Conservation (phyloP, 257 asterid genomes). For the Solanum commersonii region DNA sequence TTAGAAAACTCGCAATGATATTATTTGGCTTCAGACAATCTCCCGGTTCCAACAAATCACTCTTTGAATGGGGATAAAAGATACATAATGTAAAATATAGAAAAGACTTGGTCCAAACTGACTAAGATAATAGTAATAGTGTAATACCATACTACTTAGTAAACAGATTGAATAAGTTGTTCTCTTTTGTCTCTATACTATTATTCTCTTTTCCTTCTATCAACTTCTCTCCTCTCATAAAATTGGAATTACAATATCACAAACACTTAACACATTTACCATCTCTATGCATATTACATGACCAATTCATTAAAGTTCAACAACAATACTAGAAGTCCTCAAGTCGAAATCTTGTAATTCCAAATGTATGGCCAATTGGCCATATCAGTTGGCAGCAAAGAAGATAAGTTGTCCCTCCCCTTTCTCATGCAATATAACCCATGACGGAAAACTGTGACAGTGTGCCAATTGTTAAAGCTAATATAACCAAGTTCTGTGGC, state of each 20-base stretch:
- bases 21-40: conserved; percentile 8
- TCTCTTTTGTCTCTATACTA: neutral
- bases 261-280: neutral
- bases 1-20: conserved; percentile 11
- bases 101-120: neutral
- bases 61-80: neutral
- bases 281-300: neutral
- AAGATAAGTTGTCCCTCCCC: neutral
- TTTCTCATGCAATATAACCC: neutral
- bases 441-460: neutral
- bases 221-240: neutral
- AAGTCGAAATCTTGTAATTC: neutral
- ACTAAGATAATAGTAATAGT: neutral
- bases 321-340: neutral
- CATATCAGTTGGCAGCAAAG: neutral
- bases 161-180: neutral
- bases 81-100: neutral
- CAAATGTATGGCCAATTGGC: neutral
- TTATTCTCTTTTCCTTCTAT: neutral
- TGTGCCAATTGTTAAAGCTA: neutral
- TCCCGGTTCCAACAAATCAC: conserved; percentile 20
- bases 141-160: neutral
- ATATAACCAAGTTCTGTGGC: neutral
- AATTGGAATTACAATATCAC: neutral
- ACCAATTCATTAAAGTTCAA: neutral